A percentile compares a stretch with the other conserved stretches of the same genome.
phyloP scores from a whole-genome alignment of 352 stramenopile genomes.

The Globisporangium echinulatum region DNA sequence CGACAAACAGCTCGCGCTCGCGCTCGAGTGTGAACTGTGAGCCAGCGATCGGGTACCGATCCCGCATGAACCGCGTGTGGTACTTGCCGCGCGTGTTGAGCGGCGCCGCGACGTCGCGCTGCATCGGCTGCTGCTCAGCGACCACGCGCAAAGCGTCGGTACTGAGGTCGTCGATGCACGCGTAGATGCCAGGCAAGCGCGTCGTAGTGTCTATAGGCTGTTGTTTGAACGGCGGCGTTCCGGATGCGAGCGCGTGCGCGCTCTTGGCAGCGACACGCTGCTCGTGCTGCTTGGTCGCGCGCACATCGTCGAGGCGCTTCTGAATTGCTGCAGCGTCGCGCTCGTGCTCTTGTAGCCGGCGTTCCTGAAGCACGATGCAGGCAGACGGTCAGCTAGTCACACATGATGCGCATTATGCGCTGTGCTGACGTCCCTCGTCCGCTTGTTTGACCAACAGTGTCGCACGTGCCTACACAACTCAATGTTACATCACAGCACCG shows the following conservation, averaged over 20 bases:
- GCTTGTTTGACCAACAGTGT: no score
- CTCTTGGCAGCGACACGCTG: neutral
- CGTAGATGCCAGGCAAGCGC: slow-evolving; percentile 34
- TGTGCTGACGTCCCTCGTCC: no score
- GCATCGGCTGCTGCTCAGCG: slow-evolving; percentile 30
- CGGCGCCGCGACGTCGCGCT: slow-evolving; percentile 21
- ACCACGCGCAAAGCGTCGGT: slow-evolving; percentile 34
- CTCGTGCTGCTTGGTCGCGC: slow-evolving; percentile 12
- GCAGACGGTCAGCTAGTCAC: neutral
- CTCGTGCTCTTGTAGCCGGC: slow-evolving; percentile 23
- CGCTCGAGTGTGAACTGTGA: slow-evolving; percentile 63
- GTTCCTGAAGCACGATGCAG: slow-evolving; percentile 16
- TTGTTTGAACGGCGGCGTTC: neutral
- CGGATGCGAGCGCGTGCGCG: neutral
- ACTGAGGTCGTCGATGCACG: slow-evolving; percentile 35
- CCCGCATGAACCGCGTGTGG: slow-evolving; percentile 57
- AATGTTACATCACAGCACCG: slow-evolving; percentile 17
- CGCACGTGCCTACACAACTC: no score
- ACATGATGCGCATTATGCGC: no score
- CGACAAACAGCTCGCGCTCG: slow-evolving; percentile 44
- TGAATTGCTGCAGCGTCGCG: slow-evolving; percentile 22
- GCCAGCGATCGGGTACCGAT: slow-evolving; percentile 67
- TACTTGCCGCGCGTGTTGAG: slow-evolving; percentile 65
- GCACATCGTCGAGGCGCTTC: slow-evolving; percentile 21
- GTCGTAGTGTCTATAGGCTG: neutral